Evolutionary conservation across 2,329 filamentous ascomycete species (phyloP).

Genomic region (Penicillium psychrosexuale): DNA sequence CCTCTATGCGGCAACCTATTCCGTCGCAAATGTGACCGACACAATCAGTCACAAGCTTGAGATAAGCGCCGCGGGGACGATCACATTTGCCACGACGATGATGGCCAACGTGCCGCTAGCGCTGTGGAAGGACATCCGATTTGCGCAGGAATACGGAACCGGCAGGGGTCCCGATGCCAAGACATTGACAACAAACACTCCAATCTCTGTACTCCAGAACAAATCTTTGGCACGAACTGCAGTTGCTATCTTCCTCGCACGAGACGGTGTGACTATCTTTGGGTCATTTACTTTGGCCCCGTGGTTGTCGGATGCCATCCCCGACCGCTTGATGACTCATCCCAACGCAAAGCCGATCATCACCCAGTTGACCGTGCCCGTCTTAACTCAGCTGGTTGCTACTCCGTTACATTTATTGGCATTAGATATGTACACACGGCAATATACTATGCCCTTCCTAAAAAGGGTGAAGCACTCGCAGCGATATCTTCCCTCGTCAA

Average conservation of each 20-base stretch:
- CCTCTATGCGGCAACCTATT: constrained; percentile 80
- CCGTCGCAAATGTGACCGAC: constrained; percentile 79
- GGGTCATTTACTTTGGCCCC: constrained; percentile 32
- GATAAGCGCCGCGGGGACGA: constrained; percentile 50
- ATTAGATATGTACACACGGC: constrained; percentile 72
- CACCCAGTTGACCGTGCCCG: constrained; percentile 73
- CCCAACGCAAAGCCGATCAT: constrained; percentile 24
- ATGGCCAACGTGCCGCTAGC: constrained; percentile 31
- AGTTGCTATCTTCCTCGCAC: constrained; percentile 64
- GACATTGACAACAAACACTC: constrained; percentile 44
- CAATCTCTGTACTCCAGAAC: constrained; percentile 8
- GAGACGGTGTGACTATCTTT: constrained; percentile 84
- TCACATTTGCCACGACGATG: constrained; percentile 62
- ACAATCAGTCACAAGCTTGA: constrained; percentile 62
- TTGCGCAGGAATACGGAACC: constrained; percentile 70
- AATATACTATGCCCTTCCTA: constrained; percentile 37
- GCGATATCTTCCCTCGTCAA: constrained; percentile 66
- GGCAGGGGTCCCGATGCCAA: constrained; percentile 54
- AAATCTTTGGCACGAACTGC: constrained; percentile 16
- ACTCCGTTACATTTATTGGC: constrained; percentile 84
- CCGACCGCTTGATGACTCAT: constrained; percentile 20
- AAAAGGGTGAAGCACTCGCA: constrained; percentile 62
- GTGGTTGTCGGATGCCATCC: constrained; percentile 20
- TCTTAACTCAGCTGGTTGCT: constrained; percentile 69
- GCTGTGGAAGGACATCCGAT: constrained; percentile 32